These are phyloP conservation scores for Ogataea methanolica DNA, from an alignment of 805 yeast species.

Conservation along the genomic window DNA sequence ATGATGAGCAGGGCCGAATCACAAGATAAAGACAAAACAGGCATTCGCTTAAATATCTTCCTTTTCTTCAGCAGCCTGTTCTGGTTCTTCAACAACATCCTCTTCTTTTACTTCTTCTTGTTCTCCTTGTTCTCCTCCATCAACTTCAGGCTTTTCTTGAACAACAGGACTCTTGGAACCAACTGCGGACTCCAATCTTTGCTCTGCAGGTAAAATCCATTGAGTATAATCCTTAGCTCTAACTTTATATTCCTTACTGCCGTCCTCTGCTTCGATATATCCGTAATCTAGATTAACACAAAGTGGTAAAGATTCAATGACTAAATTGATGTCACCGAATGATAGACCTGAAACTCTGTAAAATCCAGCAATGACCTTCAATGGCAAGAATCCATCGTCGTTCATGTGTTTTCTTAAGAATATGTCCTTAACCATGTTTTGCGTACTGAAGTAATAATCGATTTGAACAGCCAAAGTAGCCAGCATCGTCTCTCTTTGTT, in stretches of 20 bases:
- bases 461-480: conserved; percentile 49
- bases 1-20: no score
- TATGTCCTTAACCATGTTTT: conserved; percentile 81
- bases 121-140: conserved; percentile 6
- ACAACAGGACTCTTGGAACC: conserved; percentile 27
- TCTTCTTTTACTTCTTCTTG: conserved; percentile 1
- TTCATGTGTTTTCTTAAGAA: conserved; percentile 81
- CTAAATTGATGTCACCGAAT: conserved; percentile 46
- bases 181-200: conserved; percentile 42
- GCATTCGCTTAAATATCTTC: not conserved
- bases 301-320: conserved; percentile 50
- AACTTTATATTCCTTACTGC: conserved; percentile 40
- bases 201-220: conserved; percentile 63
- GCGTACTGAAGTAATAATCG: conserved; percentile 86
- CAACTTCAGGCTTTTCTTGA: not conserved
- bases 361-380: conserved; percentile 60
- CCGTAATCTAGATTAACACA: conserved; percentile 43
- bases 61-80: not conserved
- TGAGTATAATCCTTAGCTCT: conserved; percentile 57
- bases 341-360: conserved; percentile 69
- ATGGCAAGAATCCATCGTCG: conserved; percentile 65
- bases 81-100: not conserved
- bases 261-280: conserved; percentile 35
- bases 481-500: conserved; percentile 18
- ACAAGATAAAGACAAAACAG: no score